Evolutionary conservation across 805 yeast genomes (phyloP), one percentile per base, ranked within the genome.

Genomic region (Lachancea thermotolerans): DNA sequence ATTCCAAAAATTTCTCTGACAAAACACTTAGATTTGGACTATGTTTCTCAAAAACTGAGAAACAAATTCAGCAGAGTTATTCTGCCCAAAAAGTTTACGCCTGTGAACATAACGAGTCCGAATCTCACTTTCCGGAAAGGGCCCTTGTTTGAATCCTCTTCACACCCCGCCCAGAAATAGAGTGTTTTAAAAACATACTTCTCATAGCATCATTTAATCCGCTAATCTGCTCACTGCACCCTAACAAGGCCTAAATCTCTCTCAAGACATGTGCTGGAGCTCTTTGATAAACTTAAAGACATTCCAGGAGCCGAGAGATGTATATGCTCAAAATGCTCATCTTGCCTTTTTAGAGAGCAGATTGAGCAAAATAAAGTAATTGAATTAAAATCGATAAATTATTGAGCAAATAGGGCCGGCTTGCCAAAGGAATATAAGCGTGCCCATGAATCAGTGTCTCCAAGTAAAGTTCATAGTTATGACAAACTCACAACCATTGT

Each of bases 1-100:
- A 93, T 93, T 55, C 95, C 97, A 39, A 79, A 93, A 57, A 79
- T 89, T 44, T 82, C 87, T 46, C 73, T 93, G 56, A 93, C 99
- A 0, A 80, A 95, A 61, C 97, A 93, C 66, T 72, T 93, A 63
- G 99, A 93, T 61, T 78, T 88, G 75, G 95, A 88, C 59, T 77
- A 87, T 57, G 91, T 93, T 18, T 77, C 83, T 27, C 91, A 84
- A 56, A 85, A 83, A 58, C 74, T 93, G 55, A 79, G 80, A 62
- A 79, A 85, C 41, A 78, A 95, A 56, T 93, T 91, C 65, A 73
- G 80, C 39, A 79, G 97, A 58, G 98, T 93, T 35, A 79, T 82
- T 1, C 71, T 93, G 65, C 99, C 99, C 15, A 85, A 88, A 74
- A 83, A 81, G 62, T 86, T 86, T 58, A 86, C 91, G 3, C 95